These are phyloP conservation scores for Wickerhamiella occidentalis DNA, from an alignment of 805 yeast genomes.

Conservation along the genomic window DNA sequence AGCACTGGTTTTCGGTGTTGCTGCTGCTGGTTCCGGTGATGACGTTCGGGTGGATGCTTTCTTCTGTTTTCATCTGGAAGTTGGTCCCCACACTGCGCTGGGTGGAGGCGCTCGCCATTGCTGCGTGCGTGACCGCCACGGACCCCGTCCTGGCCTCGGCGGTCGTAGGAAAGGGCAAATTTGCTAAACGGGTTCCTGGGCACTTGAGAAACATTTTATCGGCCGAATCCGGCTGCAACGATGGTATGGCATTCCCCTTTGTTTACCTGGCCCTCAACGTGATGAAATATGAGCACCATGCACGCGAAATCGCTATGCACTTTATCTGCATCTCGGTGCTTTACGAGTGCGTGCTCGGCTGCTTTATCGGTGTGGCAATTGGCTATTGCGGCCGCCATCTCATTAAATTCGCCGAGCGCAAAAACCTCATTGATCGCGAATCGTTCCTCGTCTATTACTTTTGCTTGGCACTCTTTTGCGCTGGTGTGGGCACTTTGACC, in stretches of 20 bases:
- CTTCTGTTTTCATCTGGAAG: slow-evolving; percentile 68
- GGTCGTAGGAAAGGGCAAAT: slow-evolving; percentile 87
- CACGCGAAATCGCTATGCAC: slow-evolving; percentile 58
- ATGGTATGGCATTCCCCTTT: slow-evolving; percentile 94
- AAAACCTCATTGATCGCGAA: slow-evolving; percentile 69
- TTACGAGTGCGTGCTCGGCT: slow-evolving; percentile 74
- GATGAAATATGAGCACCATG: slow-evolving; percentile 52
- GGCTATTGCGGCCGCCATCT: slow-evolving; percentile 63
- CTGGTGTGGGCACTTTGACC: slow-evolving; percentile 77
- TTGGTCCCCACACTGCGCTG: slow-evolving; percentile 63
- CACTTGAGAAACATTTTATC: slow-evolving; percentile 71
- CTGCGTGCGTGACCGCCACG: slow-evolving; percentile 89
- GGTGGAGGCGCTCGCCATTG: slow-evolving; percentile 56
- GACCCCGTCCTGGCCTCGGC: slow-evolving; percentile 94
- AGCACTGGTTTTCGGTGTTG: slow-evolving; percentile 68
- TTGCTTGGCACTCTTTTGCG: slow-evolving; percentile 68
- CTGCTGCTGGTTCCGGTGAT: slow-evolving; percentile 72
- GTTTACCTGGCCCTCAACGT: slow-evolving; percentile 56
- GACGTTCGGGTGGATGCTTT: slow-evolving; percentile 81
- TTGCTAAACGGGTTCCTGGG: slow-evolving; percentile 86
- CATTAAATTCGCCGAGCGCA: slow-evolving; percentile 60
- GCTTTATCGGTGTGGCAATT: slow-evolving; percentile 55
- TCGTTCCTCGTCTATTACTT: slow-evolving; percentile 77
- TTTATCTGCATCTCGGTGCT: slow-evolving; percentile 68
- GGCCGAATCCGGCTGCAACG: slow-evolving; percentile 85